These are phyloP conservation scores for Cladophialophora bantiana DNA, from an alignment of 2,329 filamentous ascomycete species.

Conservation along the genomic window DNA sequence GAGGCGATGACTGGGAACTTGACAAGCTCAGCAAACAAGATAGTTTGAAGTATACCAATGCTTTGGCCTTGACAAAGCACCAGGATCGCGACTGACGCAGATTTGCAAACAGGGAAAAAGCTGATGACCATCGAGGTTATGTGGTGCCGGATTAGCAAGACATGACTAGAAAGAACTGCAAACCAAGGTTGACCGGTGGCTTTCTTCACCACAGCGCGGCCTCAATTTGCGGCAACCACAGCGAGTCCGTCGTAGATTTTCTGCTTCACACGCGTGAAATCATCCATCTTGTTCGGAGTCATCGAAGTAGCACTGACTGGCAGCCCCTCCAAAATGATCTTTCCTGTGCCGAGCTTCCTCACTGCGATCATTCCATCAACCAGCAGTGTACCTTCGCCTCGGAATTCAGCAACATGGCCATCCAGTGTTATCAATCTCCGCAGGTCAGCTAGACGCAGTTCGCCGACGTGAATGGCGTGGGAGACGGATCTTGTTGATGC, in stretches of 20 bases:
- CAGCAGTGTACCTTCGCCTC: slow-evolving; percentile 88
- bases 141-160: neutral
- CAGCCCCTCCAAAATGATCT: slow-evolving; percentile 84
- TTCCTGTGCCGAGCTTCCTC: slow-evolving; percentile 83
- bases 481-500: slow-evolving; percentile 78
- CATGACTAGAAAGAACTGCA: slow-evolving; percentile 12
- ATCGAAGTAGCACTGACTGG: slow-evolving; percentile 59
- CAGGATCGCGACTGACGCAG: neutral
- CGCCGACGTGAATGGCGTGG: slow-evolving; percentile 92
- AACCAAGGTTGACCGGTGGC: neutral
- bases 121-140: neutral
- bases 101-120: neutral
- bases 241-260: slow-evolving; percentile 95
- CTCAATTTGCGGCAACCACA: slow-evolving; percentile 77
- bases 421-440: slow-evolving; percentile 80
- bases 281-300: slow-evolving; percentile 62
- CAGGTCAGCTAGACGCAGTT: slow-evolving; percentile 86
- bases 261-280: slow-evolving; percentile 85
- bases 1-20: neutral
- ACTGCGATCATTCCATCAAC: slow-evolving; percentile 90
- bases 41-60: neutral
- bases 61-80: neutral
- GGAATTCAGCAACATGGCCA: slow-evolving; percentile 88
- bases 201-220: neutral
- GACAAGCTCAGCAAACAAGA: neutral